Evolutionary conservation across 495 filamentous ascomycete genomes (phyloP).

Genomic region (Podospora anserina): DNA sequence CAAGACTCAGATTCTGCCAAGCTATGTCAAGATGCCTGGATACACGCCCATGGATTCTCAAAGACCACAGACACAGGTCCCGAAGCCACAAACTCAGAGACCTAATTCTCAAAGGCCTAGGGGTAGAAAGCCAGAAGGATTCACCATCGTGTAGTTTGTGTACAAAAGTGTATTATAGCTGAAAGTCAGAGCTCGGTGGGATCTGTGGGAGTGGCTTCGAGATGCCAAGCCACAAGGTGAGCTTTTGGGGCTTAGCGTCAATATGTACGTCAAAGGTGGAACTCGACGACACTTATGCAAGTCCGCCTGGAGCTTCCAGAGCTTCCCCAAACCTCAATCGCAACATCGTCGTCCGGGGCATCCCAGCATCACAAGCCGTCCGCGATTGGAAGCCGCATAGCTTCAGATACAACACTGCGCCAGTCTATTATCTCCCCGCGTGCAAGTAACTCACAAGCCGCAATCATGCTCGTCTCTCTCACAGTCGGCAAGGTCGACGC

Average conservation of each 20-base stretch:
- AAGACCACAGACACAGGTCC: neutral
- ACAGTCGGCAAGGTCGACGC: conserved; percentile 99
- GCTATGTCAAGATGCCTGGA: neutral
- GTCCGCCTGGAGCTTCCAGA: conserved; percentile 6
- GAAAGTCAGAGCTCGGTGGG: neutral
- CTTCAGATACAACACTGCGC: neutral
- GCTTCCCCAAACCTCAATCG: conserved; percentile 1
- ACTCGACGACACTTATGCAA: neutral
- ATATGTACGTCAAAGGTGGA: neutral
- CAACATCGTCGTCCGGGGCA: neutral
- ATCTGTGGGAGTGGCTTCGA: neutral
- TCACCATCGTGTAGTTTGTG: neutral
- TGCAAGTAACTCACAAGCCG: neutral
- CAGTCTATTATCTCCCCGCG: neutral
- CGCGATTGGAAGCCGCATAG: neutral
- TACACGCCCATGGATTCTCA: neutral
- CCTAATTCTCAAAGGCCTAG: neutral
- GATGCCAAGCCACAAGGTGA: conserved; percentile 20
- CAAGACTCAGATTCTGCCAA: neutral
- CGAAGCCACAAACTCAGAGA: neutral
- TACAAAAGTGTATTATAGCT: neutral
- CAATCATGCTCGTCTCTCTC: conserved; percentile 87
- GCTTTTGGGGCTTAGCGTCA: neutral
- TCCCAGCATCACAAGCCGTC: neutral
- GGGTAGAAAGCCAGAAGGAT: neutral